Evolutionary conservation across 805 yeast genomes (phyloP), one percentile per base, ranked within the genome.

Genomic region (Candida khao-thaluensis): DNA sequence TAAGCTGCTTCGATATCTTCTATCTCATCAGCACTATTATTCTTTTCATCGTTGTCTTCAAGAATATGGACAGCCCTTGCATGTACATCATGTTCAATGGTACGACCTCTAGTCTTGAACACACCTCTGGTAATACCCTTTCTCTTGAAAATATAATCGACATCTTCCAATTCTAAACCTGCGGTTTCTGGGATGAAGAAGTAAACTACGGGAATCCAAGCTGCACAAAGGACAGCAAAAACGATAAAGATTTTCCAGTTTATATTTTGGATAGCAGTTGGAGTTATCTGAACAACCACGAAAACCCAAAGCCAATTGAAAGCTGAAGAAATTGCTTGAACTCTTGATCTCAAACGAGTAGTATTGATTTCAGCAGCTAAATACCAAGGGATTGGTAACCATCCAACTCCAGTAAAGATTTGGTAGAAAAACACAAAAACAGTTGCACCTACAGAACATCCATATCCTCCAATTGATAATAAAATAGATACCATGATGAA

Each of bases 341-440:
- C 72, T 24, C 59, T 59, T 36, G 73, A 64, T 64, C 73, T 66
- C 30, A 71, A 66, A 56, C 67, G 61, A 57, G 68, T 55, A n/a
- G 73, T 71, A 56, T 65, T 68, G 41, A 68, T 62, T 56, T 68
- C 73, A 32, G 73, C 71, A 29, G 72, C 72, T 57, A 67, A 67
- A 34, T 71, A 55, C 71, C 74, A 71, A 47, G 75, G 69, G 46
- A 69, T 57, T 30, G 72, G 70, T 52, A 66, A 60, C 47, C 64
- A 59, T 38, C 71, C 62, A 53, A 66, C 60, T 7, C 69, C 72
- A 43, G 67, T 65, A 64, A 68, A 62, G 42, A 59, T 50, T 48
- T 68, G 66, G 35, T 69, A 63, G 50, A 67, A 53, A 64, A 64
- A 65, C 48, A 70, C 55, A 57, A 71, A 71, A 27, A 70, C 57